Conservation (phyloP, 495 filamentous ascomycete species). For the Penicillium fimorum region DNA sequence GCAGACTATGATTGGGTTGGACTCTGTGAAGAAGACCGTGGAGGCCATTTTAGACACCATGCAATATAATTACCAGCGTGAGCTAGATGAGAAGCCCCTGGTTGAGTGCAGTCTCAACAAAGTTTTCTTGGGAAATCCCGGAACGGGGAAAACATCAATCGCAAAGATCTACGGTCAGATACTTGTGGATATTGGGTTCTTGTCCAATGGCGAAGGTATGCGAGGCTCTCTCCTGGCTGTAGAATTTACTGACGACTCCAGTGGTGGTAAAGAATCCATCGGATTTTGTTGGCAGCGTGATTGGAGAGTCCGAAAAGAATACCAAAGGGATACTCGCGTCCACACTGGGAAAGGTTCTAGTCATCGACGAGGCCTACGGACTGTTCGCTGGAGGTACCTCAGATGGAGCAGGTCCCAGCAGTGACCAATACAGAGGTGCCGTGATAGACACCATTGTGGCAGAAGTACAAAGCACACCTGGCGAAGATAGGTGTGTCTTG, state of each 20-base stretch:
- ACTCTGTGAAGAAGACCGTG: constrained; percentile 61
- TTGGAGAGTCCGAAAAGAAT: constrained; percentile 67
- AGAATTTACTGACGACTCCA: constrained; percentile 16
- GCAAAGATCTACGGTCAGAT: constrained; percentile 72
- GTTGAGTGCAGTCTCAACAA: constrained; percentile 63
- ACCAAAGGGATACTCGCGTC: constrained; percentile 69
- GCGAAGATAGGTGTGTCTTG: constrained; percentile 76
- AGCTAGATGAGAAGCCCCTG: constrained; percentile 55
- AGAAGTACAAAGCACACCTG: constrained; percentile 72
- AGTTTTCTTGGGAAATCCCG: constrained; percentile 70
- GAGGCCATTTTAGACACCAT: constrained; percentile 56
- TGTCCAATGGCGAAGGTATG: constrained; percentile 63
- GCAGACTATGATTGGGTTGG: constrained; percentile 58
- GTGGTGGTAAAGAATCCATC: constrained; percentile 69
- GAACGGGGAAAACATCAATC: constrained; percentile 75
- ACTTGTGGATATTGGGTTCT: constrained; percentile 56
- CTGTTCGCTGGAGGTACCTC: constrained; percentile 38
- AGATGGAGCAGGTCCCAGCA: constrained; percentile 16
- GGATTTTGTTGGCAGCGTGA: constrained; percentile 63
- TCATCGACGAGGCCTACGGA: constrained; percentile 76
- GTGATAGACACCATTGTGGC: constrained; percentile 80
- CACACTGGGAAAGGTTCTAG: constrained; percentile 67
- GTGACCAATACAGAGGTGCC: constrained; percentile 60
- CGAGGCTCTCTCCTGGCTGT: not conserved
- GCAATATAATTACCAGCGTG: constrained; percentile 58